Percentiles rank a stretch among this genome's conserved stretches.
phyloP scores from a whole-genome alignment of 176 grass and related monocot genomes.

The Dactylis glomerata region DNA sequence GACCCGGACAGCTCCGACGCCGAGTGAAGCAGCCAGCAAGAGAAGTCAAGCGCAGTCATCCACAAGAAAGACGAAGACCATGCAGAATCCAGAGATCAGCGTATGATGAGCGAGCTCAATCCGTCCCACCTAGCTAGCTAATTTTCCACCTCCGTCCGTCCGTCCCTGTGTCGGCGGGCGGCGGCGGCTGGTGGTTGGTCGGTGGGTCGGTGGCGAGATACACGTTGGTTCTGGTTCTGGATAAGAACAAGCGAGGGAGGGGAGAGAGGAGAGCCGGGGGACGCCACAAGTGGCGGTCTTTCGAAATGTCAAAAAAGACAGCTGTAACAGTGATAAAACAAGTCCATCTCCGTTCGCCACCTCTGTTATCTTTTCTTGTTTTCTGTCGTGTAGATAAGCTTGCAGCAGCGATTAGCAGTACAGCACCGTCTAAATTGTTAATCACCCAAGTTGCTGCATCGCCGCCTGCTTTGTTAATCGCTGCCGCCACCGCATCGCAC shows the following conservation, averaged over 20 bases:
- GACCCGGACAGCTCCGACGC: constrained; percentile 72
- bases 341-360: neutral
- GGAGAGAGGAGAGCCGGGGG: neutral
- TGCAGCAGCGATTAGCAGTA: constrained; percentile 10
- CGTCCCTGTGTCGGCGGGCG: neutral
- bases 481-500: neutral
- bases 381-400: constrained; percentile 52
- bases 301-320: constrained; percentile 54
- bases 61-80: neutral
- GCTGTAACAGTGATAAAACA: constrained; percentile 63
- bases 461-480: neutral
- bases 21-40: constrained; percentile 34
- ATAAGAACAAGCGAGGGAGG: constrained; percentile 35
- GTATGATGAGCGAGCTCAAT: neutral
- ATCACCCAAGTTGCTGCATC: neutral
- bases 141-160: neutral
- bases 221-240: constrained; percentile 18
- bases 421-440: neutral
- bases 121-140: neutral
- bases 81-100: neutral
- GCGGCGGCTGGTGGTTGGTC: neutral
- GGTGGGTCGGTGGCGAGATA: constrained; percentile 20
- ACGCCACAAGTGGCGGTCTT: constrained; percentile 59
- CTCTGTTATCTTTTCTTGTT: neutral
- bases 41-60: neutral